A percentile compares a stretch with the other conserved stretches of the same genome.
Conservation (phyloP, 1,284 basidiomycete genomes). For the Cutaneotrichosporon daszewskae region DNA sequence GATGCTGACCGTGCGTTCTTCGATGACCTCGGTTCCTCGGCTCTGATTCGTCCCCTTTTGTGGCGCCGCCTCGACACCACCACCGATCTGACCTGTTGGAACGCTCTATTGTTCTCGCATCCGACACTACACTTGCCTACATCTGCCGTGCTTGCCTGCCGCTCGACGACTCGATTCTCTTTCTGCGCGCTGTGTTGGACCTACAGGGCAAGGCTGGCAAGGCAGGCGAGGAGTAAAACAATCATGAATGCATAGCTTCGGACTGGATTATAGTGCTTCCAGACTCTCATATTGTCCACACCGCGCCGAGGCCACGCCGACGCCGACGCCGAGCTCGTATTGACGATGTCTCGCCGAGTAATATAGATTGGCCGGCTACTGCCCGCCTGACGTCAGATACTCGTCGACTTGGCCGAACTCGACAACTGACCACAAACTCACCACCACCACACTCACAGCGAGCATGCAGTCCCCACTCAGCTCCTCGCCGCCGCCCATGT, state of each 20-base stretch:
- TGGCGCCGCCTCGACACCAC: not conserved
- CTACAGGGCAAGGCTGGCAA: constrained; percentile 17
- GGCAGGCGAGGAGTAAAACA: constrained; percentile 5
- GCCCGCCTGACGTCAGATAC: not conserved
- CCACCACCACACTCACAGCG: not conserved
- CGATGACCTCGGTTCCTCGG: too few species aligned
- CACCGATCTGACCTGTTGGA: not conserved
- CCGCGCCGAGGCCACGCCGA: too few species aligned
- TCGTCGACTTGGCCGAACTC: too few species aligned
- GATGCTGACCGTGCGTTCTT: too few species aligned
- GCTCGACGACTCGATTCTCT: not conserved
- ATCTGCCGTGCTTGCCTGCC: too few species aligned
- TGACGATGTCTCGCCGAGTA: too few species aligned
- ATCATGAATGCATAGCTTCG: constrained; percentile 17
- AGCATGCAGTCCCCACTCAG: not conserved
- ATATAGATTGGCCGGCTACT: too few species aligned
- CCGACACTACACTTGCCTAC: not conserved
- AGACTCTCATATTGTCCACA: too few species aligned
- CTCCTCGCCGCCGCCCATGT: not conserved
- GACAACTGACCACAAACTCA: not conserved
- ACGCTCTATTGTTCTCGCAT: not conserved
- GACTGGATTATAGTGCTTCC: too few species aligned
- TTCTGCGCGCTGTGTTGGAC: not conserved
- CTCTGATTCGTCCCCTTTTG: not conserved
- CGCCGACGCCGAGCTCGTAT: too few species aligned